phyloP scores from a whole-genome alignment of 352 stramenopile genomes.

The Pythium brachiatum region DNA sequence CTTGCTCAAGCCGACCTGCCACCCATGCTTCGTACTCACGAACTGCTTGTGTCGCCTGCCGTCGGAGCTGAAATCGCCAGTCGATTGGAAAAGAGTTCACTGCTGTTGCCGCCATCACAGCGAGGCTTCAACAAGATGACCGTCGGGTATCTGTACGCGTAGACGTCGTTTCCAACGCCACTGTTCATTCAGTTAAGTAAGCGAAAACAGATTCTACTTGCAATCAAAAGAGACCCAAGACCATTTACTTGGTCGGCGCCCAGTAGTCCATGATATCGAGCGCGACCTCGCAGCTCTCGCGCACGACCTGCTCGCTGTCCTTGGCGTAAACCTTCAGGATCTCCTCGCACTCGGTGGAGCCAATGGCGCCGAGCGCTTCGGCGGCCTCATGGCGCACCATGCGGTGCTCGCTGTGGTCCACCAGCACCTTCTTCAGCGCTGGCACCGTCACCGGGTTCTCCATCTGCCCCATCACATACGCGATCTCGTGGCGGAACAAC shows the following conservation, averaged over 20 bases:
- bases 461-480: conserved; percentile 95
- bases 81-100: conserved; percentile 44
- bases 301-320: conserved; percentile 86
- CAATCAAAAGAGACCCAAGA: not conserved
- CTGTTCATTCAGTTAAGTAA: not conserved
- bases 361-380: conserved; percentile 96
- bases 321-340: conserved; percentile 80
- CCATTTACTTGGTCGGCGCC: conserved; percentile 45
- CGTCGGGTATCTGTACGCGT: conserved; percentile 61
- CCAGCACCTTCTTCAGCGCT: conserved; percentile 89
- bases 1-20: conserved; percentile 1
- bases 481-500: conserved; percentile 90
- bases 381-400: conserved; percentile 98
- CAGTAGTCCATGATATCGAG: conserved; percentile 98
- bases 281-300: conserved; percentile 95
- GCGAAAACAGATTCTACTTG: not conserved
- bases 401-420: conserved; percentile 89
- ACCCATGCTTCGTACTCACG: conserved; percentile 26
- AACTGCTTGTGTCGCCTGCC: conserved; percentile 32
- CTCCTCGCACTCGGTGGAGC: conserved; percentile 88
- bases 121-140: conserved; percentile 52
- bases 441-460: conserved; percentile 82
- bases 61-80: conserved; percentile 33
- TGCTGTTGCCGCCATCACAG: conserved; percentile 47
- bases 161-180: conserved; percentile 8